phyloP scores from a whole-genome alignment of 108 stramenopile species.

The Cyclotella kingstonii region DNA sequence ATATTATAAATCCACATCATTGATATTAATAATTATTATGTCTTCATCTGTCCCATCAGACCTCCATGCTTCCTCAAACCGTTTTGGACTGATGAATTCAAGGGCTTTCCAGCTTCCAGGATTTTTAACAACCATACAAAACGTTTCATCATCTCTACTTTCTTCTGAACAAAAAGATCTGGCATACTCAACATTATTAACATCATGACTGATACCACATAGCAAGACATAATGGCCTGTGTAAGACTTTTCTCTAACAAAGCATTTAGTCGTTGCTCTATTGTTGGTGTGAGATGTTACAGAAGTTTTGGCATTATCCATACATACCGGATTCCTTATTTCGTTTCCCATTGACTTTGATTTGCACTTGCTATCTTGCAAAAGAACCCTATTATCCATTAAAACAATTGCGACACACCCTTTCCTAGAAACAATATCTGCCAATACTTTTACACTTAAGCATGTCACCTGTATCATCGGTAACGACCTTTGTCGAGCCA shows the following conservation, averaged over 20 bases:
- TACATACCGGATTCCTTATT: background rate
- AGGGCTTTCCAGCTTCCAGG: conserved; percentile 24
- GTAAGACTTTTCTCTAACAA: conserved; percentile 29
- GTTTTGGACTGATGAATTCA: conserved; percentile 41
- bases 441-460: conserved; percentile 35
- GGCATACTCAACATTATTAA: conserved; percentile 28
- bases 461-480: conserved; percentile 32
- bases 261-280: background rate
- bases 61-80: conserved; percentile 67
- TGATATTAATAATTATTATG: conserved; percentile 63
- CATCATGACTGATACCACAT: conserved; percentile 53
- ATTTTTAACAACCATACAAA: conserved; percentile 50
- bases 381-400: conserved; percentile 57
- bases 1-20: too few relatives aligned
- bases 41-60: conserved; percentile 78
- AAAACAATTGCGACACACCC: conserved; percentile 72
- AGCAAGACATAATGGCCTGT: conserved; percentile 74
- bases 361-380: background rate
- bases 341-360: background rate
- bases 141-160: conserved; percentile 1
- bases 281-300: background rate
- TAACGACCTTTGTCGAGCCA: conserved; percentile 14
- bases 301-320: background rate
- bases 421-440: conserved; percentile 48
- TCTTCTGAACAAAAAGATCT: conserved; percentile 16